Evolutionary conservation across 2,329 filamentous ascomycete genomes (phyloP), one percentile per base, ranked within the genome.

Genomic region (Venturia aucupariae): DNA sequence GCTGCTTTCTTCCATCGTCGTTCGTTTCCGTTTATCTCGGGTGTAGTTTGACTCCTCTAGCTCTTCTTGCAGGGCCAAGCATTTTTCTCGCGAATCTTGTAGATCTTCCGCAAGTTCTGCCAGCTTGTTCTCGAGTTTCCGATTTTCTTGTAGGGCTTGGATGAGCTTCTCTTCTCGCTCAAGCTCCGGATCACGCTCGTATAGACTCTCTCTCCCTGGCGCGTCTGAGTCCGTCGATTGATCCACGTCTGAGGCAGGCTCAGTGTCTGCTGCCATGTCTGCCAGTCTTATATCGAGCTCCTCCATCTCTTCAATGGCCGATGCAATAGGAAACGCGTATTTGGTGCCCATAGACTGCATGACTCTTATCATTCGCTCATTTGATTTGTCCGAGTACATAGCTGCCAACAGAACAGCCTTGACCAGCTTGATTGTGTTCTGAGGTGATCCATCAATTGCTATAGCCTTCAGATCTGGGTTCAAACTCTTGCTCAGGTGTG

Each of bases 91-190:
- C 19, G 76, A 72, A 22, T 74, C 73, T 63, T 77, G 74, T 38
- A 81, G 66, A 61, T 81, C 78, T 38, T 72, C 72, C 61, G 75
- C 72, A n/a, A 77, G 69, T 35, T 76, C 75, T 5, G 67, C 69
- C 55, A 80, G 70, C 35, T 60, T 55, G 19, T 60, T 60, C 27
- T 66, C 65, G 22, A 66, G 54, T n/a, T 55, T 48, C 13, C 57
- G 30, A 63, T 75, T 75, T 2, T 71, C 72, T 65, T 77, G 75
- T 39, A 81, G 67, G 39, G 77, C 75, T 63, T 77, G 72, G 65
- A 82, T 75, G 6, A 82, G 69, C 66, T 79, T 77, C 64, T 80
- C 80, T 67, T 82, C 80, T 61, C 78, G 76, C 69, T 82, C 79
- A 42, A 82, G 70, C 64, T 79, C 75, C 4, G 75, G 75, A 67